Evolutionary conservation across 2,329 filamentous ascomycete genomes (phyloP).

Genomic region (Fusarium phyllophilum): DNA sequence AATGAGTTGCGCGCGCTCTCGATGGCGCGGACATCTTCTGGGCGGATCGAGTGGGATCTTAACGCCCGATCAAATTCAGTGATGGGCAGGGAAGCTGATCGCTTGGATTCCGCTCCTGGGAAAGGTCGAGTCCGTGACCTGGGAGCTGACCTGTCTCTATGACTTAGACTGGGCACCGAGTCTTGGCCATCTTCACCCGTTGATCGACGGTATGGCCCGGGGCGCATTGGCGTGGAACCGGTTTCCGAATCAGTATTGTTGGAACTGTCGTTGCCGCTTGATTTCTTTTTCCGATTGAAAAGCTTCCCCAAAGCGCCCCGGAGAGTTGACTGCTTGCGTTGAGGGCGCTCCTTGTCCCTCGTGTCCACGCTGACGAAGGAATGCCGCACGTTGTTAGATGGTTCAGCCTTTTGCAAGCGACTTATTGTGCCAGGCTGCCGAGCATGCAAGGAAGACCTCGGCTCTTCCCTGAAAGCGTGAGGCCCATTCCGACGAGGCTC

Average conservation of each 20-base stretch:
- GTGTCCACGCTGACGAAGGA: slow-evolving; percentile 57
- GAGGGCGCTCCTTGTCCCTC: slow-evolving; percentile 49
- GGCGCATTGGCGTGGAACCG: slow-evolving; percentile 41
- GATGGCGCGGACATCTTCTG: slow-evolving; percentile 63
- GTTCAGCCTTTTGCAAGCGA: slow-evolving; percentile 38
- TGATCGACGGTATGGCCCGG: slow-evolving; percentile 31
- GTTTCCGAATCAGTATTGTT: slow-evolving; percentile 39
- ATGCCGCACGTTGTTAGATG: slow-evolving; percentile 56
- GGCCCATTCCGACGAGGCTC: slow-evolving; percentile 29
- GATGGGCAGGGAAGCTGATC: slow-evolving; percentile 68
- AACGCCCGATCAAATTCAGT: slow-evolving; percentile 70
- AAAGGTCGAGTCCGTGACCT: slow-evolving; percentile 54
- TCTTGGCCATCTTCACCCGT: slow-evolving; percentile 32
- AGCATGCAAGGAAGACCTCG: slow-evolving; percentile 15
- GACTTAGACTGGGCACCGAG: slow-evolving; percentile 21
- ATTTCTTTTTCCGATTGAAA: slow-evolving; percentile 68
- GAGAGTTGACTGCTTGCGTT: slow-evolving; percentile 68
- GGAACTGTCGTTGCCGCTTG: slow-evolving; percentile 29
- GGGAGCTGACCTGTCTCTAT: slow-evolving; percentile 37
- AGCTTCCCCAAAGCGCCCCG: slow-evolving; percentile 66
- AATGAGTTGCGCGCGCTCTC: slow-evolving; percentile 65
- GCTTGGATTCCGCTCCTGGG: slow-evolving; percentile 56
- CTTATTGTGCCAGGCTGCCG: slow-evolving; percentile 23
- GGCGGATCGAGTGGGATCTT: slow-evolving; percentile 69
- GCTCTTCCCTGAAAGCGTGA: slow-evolving; percentile 20